Evolutionary conservation across 2,329 filamentous ascomycete species (phyloP).

Genomic region (Verticillium tricorpus): DNA sequence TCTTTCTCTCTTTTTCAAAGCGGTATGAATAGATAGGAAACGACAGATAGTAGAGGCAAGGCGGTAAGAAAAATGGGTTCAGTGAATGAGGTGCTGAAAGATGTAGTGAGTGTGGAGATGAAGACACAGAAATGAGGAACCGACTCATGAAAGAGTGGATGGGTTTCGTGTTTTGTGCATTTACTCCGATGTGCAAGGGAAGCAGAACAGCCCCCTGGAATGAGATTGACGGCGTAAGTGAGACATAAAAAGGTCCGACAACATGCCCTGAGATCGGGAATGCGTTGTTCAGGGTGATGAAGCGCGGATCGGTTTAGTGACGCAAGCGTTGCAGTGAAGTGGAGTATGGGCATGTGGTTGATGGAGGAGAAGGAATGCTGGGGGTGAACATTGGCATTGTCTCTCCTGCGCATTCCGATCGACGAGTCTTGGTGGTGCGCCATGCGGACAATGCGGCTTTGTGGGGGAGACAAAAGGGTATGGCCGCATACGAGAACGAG

Average conservation of each 20-base stretch:
- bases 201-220: neutral
- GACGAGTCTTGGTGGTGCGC: neutral
- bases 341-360: constrained; percentile 15
- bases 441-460: neutral
- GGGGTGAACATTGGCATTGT: neutral
- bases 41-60: neutral
- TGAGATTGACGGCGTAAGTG: neutral
- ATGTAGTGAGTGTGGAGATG: neutral
- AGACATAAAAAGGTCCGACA: neutral
- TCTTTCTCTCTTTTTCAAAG: neutral
- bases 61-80: neutral
- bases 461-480: neutral
- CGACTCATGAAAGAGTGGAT: neutral
- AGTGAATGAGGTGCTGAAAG: too few species aligned
- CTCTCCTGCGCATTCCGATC: neutral
- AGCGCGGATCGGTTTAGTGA: neutral
- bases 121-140: neutral
- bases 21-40: neutral
- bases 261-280: neutral
- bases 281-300: neutral
- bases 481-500: neutral
- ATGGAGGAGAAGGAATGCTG: constrained; percentile 11
- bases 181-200: neutral
- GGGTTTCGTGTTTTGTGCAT: neutral
- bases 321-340: constrained; percentile 7